Percentiles rank a stretch among this genome's conserved stretches.
Conservation (phyloP, 2,329 filamentous ascomycete genomes). For the Trichoderma koningiopsis region DNA sequence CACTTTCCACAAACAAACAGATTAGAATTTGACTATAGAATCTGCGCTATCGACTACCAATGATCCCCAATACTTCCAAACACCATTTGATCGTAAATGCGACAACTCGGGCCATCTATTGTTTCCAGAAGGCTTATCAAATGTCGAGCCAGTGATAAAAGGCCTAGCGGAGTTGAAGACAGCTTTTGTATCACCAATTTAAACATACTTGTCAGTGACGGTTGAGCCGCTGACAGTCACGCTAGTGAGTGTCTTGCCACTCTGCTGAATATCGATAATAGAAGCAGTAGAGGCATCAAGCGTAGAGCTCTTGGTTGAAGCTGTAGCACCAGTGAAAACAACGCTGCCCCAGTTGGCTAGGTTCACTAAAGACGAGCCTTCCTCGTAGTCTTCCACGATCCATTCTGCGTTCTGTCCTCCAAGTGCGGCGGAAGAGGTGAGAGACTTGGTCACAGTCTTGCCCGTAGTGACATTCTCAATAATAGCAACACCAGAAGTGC, state of each 20-base stretch:
- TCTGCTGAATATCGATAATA: slow-evolving; percentile 3
- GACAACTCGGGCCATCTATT: neutral
- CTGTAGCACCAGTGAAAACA: slow-evolving; percentile 14
- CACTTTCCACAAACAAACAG: neutral
- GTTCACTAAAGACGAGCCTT: neutral
- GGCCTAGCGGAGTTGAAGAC: neutral
- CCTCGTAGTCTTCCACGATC: slow-evolving; percentile 15
- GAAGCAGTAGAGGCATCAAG: slow-evolving; percentile 8
- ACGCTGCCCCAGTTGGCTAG: slow-evolving; percentile 20
- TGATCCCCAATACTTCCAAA: too few relatives aligned
- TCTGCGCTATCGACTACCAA: neutral
- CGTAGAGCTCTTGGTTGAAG: neutral
- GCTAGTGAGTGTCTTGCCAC: neutral
- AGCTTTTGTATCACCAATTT: neutral
- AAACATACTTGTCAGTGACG: slow-evolving; percentile 6
- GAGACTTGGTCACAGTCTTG: slow-evolving; percentile 15
- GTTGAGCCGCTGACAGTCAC: slow-evolving; percentile 9
- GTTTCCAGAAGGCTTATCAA: neutral
- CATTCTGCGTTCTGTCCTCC: slow-evolving; percentile 12
- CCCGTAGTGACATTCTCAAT: slow-evolving; percentile 17
- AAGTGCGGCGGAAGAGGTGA: neutral
- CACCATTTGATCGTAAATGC: neutral
- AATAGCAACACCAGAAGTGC: neutral
- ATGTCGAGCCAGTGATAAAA: neutral
- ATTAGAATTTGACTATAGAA: slow-evolving; percentile 1